Conservation (phyloP, 1,139 yeast species). For the Yamadazyma dushanensis region DNA sequence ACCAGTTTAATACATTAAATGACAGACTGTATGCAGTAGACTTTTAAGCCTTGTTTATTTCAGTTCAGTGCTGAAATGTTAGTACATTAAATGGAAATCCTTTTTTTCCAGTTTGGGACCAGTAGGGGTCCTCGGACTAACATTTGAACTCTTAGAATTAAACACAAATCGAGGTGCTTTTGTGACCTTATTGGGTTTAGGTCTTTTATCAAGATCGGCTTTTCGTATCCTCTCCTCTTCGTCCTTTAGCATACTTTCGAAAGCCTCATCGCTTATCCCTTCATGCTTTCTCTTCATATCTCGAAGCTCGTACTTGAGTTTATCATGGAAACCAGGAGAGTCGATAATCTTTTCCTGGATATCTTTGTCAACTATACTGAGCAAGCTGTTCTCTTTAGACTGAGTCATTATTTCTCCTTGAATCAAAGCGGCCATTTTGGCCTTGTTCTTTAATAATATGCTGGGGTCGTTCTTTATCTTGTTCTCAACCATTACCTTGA, state of each 20-base stretch:
- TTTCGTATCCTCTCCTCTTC: slow-evolving; percentile 9
- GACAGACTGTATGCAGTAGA: too few relatives aligned
- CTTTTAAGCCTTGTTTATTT: too few relatives aligned
- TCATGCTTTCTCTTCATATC: slow-evolving; percentile 33
- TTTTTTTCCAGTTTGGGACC: slow-evolving; percentile 5
- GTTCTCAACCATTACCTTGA: slow-evolving; percentile 45
- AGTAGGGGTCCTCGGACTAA: background rate
- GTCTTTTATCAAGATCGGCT: background rate
- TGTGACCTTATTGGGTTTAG: slow-evolving; percentile 16
- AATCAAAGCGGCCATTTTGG: slow-evolving; percentile 53
- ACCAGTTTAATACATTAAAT: background rate
- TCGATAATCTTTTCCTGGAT: slow-evolving; percentile 48
- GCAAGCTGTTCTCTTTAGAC: slow-evolving; percentile 18
- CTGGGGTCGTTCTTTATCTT: slow-evolving; percentile 52
- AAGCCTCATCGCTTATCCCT: slow-evolving; percentile 46
- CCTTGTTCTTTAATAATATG: slow-evolving; percentile 49
- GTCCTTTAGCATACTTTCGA: slow-evolving; percentile 23
- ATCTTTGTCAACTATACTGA: slow-evolving; percentile 47
- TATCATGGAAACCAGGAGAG: slow-evolving; percentile 39
- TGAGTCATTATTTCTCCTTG: slow-evolving; percentile 48
- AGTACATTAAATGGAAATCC: slow-evolving; percentile 14
- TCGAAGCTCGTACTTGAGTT: slow-evolving; percentile 33
- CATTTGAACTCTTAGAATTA: background rate
- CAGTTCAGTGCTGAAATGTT: too few relatives aligned
- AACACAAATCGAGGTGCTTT: slow-evolving; percentile 25